Evolutionary conservation across 2,329 filamentous ascomycete genomes (phyloP), one percentile per base, ranked within the genome.

Genomic region (Aspergillus fructus): DNA sequence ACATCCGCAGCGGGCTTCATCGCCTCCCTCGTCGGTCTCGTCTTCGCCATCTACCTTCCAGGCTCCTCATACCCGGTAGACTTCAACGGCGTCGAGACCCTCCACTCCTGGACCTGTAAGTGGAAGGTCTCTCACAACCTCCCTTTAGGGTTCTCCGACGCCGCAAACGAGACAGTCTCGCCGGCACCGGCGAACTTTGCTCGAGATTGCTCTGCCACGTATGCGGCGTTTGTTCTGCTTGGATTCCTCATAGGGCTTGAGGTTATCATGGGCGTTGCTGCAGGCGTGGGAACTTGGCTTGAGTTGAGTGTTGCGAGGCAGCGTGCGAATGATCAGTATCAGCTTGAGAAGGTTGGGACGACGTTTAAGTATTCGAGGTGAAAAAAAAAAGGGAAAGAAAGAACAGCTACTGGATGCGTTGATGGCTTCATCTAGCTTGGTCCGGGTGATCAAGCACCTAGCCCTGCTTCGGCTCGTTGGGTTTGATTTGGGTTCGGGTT

Each of bases 51-150:
- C 40, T 69, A 74, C 62, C 68, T 59, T 5, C 71, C 70, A 2
- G 64, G 60, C 21, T 67, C 70, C n/a, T 64, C 57, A 5, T 69
- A 66, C 34, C 71, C 66, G 5, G 62, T 30, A 8, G 69, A 69
- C 23, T 74, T 73, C 53, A 66, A 57, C 37, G 24, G 59, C 1
- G 69, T 68, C 34, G 73, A 77, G 58, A 76, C 74, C 6, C 65
- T 77, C n/a, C 66, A 72, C 17, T 72, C 70, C 40, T 77, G 74
- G 74, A 75, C 74, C 7, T 77, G 74, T 61, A 76, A 74, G 55
- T 76, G 74, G 74, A 67, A 69, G 33, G 39, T 45, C 3, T 62
- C 66, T 19, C 54, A 62, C 11, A 54, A 53, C 4, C 59, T 60
- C 12, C 53, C 59, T 8, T 57, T 56, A 4, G 55, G 51, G 11